Evolutionary conservation across 805 yeast genomes (phyloP), one percentile per base, ranked within the genome.

Genomic region (Candida ulmi): DNA sequence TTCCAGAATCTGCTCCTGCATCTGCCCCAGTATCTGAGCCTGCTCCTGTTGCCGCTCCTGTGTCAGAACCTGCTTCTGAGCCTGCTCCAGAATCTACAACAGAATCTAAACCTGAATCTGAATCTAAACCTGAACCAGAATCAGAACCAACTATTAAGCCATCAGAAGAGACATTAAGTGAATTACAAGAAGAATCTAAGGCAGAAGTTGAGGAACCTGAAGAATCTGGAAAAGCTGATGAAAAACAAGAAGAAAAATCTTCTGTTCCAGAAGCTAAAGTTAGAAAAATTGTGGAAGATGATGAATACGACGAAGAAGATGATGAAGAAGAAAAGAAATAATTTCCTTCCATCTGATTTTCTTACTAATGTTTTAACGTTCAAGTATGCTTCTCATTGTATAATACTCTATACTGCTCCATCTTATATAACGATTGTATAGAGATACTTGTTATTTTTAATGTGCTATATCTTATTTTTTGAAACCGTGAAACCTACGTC

Each of bases 281-380:
- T 33, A 67, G 67, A 55, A 59, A 58, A 33, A 46, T 66, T 27
- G 62, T 63, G 42, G 71, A 67, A 46, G 69, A 66, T 39, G 65
- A 65, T 24, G 60, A 57, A 42, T 49, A 61, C 36, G 64, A 68
- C 26, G 63, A 63, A 46, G 68, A 64, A 23, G 64, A 48, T 48
- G 76, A 71, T 42, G 66, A 63, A 36, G 72, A 21, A 29, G 17
- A 29, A 29, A 26, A 26, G n/a, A 26, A 26, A 13, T 26, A 13
- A 26, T 8, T 12, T 9, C 13, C 12, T 26, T 26, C n/a, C 9
- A 21, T 21, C 24, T 21, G 24, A 7, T 7, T 21, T 21, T 9
- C 24, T 9, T 9, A 9, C 9, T 21, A n/a, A 8, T 32, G 29
- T 30, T 17, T 29, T n/a, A n/a, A n/a, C n/a, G n/a, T n/a, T n/a